Evolutionary conservation across 148 eudicot species (phyloP).

Genomic region (Chenopodium suecicum): DNA sequence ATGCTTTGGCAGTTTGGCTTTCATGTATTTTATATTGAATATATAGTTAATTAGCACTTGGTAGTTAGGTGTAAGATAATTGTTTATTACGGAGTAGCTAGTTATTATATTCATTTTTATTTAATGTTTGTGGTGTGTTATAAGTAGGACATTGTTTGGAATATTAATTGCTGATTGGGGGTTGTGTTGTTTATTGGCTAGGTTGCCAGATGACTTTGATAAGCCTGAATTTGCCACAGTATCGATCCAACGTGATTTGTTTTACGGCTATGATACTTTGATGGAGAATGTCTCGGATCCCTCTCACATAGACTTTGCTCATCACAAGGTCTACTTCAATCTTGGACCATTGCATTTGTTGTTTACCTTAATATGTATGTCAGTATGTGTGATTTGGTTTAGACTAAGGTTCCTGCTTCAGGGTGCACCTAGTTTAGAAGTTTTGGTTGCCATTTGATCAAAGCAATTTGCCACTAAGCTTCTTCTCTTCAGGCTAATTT

Average conservation of each 20-base stretch:
- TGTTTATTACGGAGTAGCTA: neutral
- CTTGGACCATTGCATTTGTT: neutral
- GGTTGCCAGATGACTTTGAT: slow-evolving; percentile 96
- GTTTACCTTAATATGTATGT: neutral
- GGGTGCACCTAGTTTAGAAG: neutral
- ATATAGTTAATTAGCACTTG: neutral
- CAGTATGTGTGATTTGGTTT: neutral
- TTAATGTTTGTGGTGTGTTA: slow-evolving; percentile 5
- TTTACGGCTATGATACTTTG: slow-evolving; percentile 92
- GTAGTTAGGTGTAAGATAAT: slow-evolving; percentile 4
- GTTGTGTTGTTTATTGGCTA: slow-evolving; percentile 32
- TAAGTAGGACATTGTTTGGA: no score
- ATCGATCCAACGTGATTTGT: slow-evolving; percentile 92
- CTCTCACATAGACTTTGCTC: slow-evolving; percentile 98
- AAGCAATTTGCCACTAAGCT: neutral
- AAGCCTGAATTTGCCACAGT: slow-evolving; percentile 93
- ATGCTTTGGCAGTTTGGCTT: neutral
- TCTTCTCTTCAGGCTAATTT: neutral
- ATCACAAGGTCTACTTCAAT: slow-evolving; percentile 74
- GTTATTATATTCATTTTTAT: neutral
- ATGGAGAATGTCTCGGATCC: slow-evolving; percentile 99
- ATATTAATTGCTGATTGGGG: slow-evolving; percentile 7
- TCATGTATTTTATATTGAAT: neutral
- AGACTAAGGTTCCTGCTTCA: neutral
- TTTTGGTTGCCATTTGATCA: neutral